These are phyloP conservation scores for Mycosarcoma mackinlayi DNA, from an alignment of 1,284 basidiomycete genomes.

Conservation along the genomic window DNA sequence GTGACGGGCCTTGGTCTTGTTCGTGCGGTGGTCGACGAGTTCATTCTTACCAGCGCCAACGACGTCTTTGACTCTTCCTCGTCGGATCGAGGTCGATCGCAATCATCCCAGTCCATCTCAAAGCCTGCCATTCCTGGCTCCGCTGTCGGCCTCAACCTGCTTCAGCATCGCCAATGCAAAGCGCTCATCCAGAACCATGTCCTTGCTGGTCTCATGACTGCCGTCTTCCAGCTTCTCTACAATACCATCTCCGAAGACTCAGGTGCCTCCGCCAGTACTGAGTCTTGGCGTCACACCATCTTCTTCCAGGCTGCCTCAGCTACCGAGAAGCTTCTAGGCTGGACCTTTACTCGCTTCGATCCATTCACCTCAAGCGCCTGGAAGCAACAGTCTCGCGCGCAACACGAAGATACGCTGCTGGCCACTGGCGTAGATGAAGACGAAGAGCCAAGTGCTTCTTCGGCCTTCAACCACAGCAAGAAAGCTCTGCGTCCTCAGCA, in stretches of 20 bases:
- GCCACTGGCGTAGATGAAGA: conserved; percentile 31
- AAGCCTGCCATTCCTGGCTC: conserved; percentile 41
- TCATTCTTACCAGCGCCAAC: conserved; percentile 46
- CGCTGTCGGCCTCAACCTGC: conserved; percentile 47
- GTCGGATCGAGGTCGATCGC: conserved; percentile 20
- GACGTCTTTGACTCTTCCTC: conserved; percentile 32
- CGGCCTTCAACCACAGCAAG: conserved; percentile 8
- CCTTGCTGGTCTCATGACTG: conserved; percentile 46
- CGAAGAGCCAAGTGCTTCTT: conserved; percentile 18
- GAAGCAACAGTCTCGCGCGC: conserved; percentile 38
- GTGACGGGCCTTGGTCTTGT: conserved; percentile 45
- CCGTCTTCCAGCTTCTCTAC: conserved; percentile 48
- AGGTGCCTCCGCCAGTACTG: conserved; percentile 6
- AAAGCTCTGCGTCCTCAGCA: conserved; percentile 21
- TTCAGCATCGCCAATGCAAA: conserved; percentile 59
- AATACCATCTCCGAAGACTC: conserved; percentile 36
- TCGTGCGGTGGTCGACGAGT: conserved; percentile 46
- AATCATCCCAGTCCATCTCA: conserved; percentile 12
- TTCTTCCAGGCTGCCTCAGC: conserved; percentile 49
- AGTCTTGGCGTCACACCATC: conserved; percentile 24
- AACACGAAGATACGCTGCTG: conserved; percentile 24
- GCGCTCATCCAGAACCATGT: conserved; percentile 49
- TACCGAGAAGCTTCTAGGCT: conserved; percentile 52
- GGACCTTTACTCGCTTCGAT: conserved; percentile 53
- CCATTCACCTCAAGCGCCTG: conserved; percentile 42